phyloP scores from a whole-genome alignment of 2,329 filamentous ascomycete species.

The Colletotrichum limetticola region DNA sequence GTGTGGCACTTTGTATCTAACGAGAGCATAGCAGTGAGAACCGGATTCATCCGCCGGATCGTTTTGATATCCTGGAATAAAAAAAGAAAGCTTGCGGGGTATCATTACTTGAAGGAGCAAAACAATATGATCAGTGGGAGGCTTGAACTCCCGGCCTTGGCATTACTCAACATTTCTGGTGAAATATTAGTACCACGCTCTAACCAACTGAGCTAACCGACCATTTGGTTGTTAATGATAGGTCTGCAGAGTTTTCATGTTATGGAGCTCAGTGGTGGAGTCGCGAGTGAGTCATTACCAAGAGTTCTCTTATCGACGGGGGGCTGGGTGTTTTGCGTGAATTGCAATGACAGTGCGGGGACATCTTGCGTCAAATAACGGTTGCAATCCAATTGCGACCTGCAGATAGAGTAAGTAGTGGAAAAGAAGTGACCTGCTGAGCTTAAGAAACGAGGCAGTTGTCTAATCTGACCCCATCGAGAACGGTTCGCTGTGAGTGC shows the following conservation, averaged over 20 bases:
- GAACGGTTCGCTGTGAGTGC: no score
- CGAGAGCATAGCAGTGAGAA: no score
- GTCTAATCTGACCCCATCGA: neutral
- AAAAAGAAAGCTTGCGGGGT: neutral
- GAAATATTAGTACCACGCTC: constrained; percentile 35
- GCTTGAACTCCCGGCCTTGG: constrained; percentile 35
- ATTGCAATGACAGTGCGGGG: neutral
- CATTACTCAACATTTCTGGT: constrained; percentile 27
- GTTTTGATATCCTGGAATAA: no score
- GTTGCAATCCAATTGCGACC: neutral
- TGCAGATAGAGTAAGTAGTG: neutral
- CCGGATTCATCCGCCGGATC: no score
- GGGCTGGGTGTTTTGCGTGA: neutral
- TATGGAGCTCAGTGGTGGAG: constrained; percentile 9
- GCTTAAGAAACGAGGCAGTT: neutral
- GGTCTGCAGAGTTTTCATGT: fast-evolving
- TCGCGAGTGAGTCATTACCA: neutral
- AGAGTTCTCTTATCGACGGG: neutral
- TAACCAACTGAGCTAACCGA: constrained; percentile 36
- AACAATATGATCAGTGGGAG: constrained; percentile 30
- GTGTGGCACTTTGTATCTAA: no score
- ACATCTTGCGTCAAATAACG: neutral
- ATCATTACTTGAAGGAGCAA: neutral
- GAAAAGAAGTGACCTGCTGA: neutral
- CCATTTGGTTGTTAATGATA: neutral